Base-by-base conservation (phyloP, 2,329 filamentous ascomycete genomes). In the Harringtonia aguacate region DNA sequence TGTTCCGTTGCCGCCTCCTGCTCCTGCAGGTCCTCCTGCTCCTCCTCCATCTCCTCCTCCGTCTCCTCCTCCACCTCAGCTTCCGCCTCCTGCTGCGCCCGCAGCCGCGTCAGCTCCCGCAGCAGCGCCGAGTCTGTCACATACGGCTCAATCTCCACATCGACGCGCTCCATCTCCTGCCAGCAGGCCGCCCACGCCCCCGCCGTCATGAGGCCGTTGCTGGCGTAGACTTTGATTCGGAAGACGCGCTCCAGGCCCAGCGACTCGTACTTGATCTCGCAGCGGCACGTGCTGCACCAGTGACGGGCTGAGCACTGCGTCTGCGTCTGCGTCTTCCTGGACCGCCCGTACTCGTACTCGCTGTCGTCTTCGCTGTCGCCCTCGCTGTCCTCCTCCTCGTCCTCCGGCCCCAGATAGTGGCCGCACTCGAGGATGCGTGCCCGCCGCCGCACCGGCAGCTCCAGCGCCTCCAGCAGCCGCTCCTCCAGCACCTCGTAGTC, bases 91-190 rank as follows among this genome's bases (percentile, higher is more conserved):
- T 74, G 65, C 45, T 68, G 64, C 30, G 66, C 61, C 13, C 53
- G 48, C 34, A 58, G 42, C 8, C 64, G 61, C 31, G 66, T 67
- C 9, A 81, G 61, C n/a, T 79, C 76, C 17, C 72, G 70, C 43
- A 79, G 71, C 13, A 82, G 57, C 2, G 68, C 62, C 0, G 74
- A 60, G 17, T 79, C 75, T 10, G 38, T 20, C 12, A 88, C 72
- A 56, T 81, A 75, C 4, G 92, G 84, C 54, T 85, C 78, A 42
- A 98, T 77, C 61, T 97, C 90, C 2, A 94, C 86, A 57, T 98
- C 92, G 0, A 97, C 86, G n/a, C 90, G 77, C 64, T 98, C 92
- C 92, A 98, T 98, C 62, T 97, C 90, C 53, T 79, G 84, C 90
- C 90, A 98, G 46, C 86, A 90, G 3, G 89, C 89, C 5, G 78